Percentiles rank a stretch among this genome's conserved stretches.
Evolutionary conservation across 2,329 filamentous ascomycete genomes (phyloP).

Genomic region (Pseudogymnoascus sp.): DNA sequence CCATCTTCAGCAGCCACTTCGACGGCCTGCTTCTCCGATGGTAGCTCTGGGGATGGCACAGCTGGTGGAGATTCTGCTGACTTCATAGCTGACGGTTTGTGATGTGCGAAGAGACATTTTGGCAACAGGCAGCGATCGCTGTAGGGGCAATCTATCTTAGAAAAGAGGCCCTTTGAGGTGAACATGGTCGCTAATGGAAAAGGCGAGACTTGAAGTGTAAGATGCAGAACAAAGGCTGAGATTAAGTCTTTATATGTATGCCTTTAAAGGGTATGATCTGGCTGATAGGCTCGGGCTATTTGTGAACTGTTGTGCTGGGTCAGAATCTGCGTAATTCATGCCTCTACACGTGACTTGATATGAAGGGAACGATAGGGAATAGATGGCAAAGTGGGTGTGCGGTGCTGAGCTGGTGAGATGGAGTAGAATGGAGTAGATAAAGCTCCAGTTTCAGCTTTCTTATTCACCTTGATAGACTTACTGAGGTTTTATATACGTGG

Average conservation of each 20-base stretch:
- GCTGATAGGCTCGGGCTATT: background rate
- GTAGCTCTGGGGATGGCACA: background rate
- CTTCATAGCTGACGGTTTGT: background rate
- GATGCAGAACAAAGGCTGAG: background rate
- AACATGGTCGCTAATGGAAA: constrained; percentile 23
- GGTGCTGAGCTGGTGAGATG: background rate
- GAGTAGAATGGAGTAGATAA: too few relatives aligned
- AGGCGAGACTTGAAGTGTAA: background rate
- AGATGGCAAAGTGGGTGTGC: background rate
- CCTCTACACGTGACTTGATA: background rate
- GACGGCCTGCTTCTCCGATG: background rate
- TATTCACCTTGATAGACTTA: background rate
- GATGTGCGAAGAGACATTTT: constrained; percentile 28
- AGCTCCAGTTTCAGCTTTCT: background rate
- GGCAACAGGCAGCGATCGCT: constrained; percentile 26
- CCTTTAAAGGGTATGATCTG: background rate
- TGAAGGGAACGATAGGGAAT: background rate
- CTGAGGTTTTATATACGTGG: background rate
- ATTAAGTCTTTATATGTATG: background rate
- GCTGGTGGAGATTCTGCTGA: background rate
- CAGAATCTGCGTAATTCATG: constrained; percentile 1
- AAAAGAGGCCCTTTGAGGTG: constrained; percentile 27
- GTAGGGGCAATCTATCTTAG: constrained; percentile 25
- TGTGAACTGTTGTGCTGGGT: background rate
- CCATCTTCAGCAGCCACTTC: constrained; percentile 23